Evolutionary conservation across 352 stramenopile species (phyloP), one percentile per base, ranked within the genome.

Genomic region (Phytopythium kandeliae): DNA sequence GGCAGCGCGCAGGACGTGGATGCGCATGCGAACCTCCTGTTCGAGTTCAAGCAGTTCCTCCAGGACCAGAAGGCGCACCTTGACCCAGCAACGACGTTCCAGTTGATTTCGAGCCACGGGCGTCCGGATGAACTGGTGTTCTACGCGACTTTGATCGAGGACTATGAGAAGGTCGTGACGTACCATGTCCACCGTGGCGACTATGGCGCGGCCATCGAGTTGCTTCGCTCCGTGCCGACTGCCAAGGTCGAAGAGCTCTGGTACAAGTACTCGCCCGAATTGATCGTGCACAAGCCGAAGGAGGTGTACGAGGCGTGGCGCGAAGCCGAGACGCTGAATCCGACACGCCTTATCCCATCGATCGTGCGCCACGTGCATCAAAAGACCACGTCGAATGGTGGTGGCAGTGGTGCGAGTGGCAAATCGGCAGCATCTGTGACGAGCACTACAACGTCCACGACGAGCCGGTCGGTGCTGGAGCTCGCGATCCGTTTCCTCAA

Each of bases 261-360:
- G 65, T 97, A 98, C 77, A 97, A 97, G 59, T 98, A 97, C 64
- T 96, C 88, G 16, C 86, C 90, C 0, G 85, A 96, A 45, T 68
- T 98, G 30, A 97, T 97, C 54, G 82, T 96, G 10, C 80, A 93
- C 54, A 95, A 95, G 56, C 86, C 90, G 1, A 90, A 89, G 52
- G 82, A 96, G 54, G 86, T 95, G 41, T 96, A 97, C 36, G 83
- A 95, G 12, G 87, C 87, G 8, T 98, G 90, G 90, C 87, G 89
- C 33, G 89, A 95, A 42, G 86, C 85, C 28, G 83, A 92, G 47
- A 88, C 81, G 22, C 60, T 98, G 13, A 92, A 96, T 30, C 87
- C 92, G 13, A 96, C 87, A 19, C 88, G 91, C 10, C 71, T 98
- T 33, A 97, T 98, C 49, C 90, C 90, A 22, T 95, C 87, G 13